phyloP scores from a whole-genome alignment of 2,329 filamentous ascomycete species.

The Xylariomycetidae sp. region DNA sequence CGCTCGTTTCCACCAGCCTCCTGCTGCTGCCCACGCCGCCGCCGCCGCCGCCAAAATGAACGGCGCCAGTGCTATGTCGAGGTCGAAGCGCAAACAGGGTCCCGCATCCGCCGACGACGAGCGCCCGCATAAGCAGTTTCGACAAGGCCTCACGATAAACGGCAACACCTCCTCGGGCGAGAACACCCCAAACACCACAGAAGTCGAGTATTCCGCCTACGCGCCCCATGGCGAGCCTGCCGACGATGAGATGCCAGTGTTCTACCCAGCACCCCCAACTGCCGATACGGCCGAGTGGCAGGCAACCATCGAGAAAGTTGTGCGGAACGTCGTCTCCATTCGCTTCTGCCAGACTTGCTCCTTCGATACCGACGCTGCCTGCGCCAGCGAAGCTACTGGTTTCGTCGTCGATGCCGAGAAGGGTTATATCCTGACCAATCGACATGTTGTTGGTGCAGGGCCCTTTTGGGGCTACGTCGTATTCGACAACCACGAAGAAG shows the following conservation, averaged over 20 bases:
- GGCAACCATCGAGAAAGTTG: conserved; percentile 87
- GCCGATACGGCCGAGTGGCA: conserved; percentile 83
- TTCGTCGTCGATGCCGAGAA: conserved; percentile 94
- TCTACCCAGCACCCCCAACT: conserved; percentile 29
- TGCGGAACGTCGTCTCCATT: conserved; percentile 95
- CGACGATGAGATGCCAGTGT: conserved; percentile 33
- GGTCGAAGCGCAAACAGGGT: conserved; percentile 46
- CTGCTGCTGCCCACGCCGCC: conserved; percentile 1
- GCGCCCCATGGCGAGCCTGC: conserved; percentile 35
- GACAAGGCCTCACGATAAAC: conserved; percentile 30
- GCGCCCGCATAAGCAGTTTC: conserved; percentile 36
- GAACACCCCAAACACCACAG: conserved; percentile 46
- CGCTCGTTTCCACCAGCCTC: conserved; percentile 1
- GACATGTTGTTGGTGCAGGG: conserved; percentile 89
- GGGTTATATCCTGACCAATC: conserved; percentile 80
- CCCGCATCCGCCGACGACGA: conserved; percentile 36
- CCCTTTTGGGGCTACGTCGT: conserved; percentile 98
- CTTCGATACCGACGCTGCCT: conserved; percentile 92
- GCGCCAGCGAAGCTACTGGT: conserved; percentile 92
- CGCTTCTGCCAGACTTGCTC: conserved; percentile 97
- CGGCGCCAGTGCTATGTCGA: conserved; percentile 32
- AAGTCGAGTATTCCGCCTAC: conserved; percentile 23
- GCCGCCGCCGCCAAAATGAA: conserved; percentile 33
- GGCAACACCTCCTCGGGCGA: conserved; percentile 44
- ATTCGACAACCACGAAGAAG: conserved; percentile 97